Evolutionary conservation across 176 grass and related monocot species (phyloP).

Genomic region (Oryza nivara): DNA sequence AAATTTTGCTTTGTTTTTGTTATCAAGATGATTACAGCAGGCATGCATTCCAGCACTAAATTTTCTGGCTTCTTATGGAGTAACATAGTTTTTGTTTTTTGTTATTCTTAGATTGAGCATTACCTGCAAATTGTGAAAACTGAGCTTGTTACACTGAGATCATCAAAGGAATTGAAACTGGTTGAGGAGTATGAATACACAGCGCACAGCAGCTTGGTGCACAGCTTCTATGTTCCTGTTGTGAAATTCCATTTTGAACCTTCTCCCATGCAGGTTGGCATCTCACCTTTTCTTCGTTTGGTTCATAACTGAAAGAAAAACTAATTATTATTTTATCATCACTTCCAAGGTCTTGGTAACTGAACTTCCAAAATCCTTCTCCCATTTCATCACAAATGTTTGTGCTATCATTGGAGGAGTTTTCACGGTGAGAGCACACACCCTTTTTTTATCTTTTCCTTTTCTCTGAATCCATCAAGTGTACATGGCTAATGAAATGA

Average conservation of each 20-base stretch:
- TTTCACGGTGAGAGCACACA: constrained; percentile 72
- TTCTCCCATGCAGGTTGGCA: constrained; percentile 93
- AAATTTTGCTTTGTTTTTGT: background rate
- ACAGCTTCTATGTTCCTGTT: constrained; percentile 85
- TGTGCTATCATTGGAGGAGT: constrained; percentile 97
- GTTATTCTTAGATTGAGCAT: constrained; percentile 90
- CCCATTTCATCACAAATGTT: constrained; percentile 97
- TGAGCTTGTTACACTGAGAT: constrained; percentile 64
- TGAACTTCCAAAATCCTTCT: constrained; percentile 87
- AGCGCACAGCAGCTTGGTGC: constrained; percentile 90
- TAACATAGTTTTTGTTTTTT: constrained; percentile 32
- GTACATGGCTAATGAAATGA: constrained; percentile 31
- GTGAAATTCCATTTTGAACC: constrained; percentile 98
- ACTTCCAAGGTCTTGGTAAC: constrained; percentile 76
- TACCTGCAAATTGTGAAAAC: constrained; percentile 99
- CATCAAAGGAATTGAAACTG: constrained; percentile 67
- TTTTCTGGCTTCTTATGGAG: constrained; percentile 28
- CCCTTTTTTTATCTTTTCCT: background rate
- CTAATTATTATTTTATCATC: constrained; percentile 36
- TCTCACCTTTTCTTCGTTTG: background rate
- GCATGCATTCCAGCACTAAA: background rate
- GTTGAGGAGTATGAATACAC: constrained; percentile 99
- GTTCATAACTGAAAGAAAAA: constrained; percentile 8
- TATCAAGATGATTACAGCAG: background rate
- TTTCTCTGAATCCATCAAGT: constrained; percentile 19